phyloP scores from a whole-genome alignment of 805 yeast genomes.

The Candida verbasci region DNA sequence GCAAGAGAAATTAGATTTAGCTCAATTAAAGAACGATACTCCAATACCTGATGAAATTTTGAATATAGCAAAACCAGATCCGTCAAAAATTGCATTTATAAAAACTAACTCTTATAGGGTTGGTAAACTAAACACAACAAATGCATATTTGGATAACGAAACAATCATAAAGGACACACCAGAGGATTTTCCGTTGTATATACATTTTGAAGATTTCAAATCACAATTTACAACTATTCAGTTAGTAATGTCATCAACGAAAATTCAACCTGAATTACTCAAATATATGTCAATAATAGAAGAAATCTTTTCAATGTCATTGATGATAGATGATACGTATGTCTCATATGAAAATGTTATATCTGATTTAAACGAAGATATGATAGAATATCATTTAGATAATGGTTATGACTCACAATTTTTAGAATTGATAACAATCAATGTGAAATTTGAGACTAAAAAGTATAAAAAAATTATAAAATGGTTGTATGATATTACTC shows the following conservation, averaged over 20 bases:
- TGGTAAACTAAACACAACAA: constrained; percentile 32
- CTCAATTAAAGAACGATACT: constrained; percentile 64
- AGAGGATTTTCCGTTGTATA: constrained; percentile 53
- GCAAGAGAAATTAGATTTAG: constrained; percentile 49
- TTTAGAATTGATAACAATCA: constrained; percentile 62
- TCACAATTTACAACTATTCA: constrained; percentile 76
- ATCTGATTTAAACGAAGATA: constrained; percentile 64
- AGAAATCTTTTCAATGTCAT: constrained; percentile 69
- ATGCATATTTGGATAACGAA: constrained; percentile 18
- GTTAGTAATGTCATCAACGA: constrained; percentile 53
- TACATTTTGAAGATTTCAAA: constrained; percentile 75
- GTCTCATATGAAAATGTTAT: constrained; percentile 76
- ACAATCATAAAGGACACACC: constrained; percentile 29
- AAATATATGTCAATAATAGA: constrained; percentile 62
- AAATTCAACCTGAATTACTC: constrained; percentile 47
- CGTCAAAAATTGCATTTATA: constrained; percentile 68
- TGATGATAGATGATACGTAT: constrained; percentile 53
- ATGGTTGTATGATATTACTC: constrained; percentile 70
- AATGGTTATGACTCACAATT: constrained; percentile 57
- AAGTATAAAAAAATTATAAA: constrained; percentile 67
- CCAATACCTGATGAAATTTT: constrained; percentile 72
- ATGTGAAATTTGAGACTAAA: constrained; percentile 53
- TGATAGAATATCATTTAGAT: constrained; percentile 54
- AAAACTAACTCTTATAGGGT: constrained; percentile 60
- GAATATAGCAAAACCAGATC: constrained; percentile 69